Conservation (phyloP, 257 asterid genomes). For the Solanum stenotomum region DNA sequence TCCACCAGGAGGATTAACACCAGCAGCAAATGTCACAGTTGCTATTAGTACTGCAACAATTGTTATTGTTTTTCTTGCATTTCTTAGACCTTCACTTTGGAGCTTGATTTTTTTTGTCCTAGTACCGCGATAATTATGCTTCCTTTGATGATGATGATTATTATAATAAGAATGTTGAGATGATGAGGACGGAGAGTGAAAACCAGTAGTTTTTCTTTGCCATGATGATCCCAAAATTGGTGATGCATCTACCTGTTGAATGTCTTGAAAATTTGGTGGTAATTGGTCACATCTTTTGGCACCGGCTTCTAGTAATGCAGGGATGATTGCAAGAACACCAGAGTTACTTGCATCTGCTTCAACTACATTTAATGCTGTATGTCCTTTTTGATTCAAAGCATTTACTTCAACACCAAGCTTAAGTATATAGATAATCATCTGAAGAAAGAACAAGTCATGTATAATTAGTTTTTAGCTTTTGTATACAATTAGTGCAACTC, state of each 20-base stretch:
- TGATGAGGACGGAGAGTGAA: too few species aligned
- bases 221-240: background rate
- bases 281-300: slow-evolving; percentile 38
- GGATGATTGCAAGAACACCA: slow-evolving; percentile 28
- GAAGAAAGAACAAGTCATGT: background rate
- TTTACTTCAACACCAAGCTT: slow-evolving; percentile 37
- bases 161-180: too few species aligned
- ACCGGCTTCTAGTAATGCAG: slow-evolving; percentile 36
- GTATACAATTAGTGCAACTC: background rate
- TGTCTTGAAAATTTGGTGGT: slow-evolving; percentile 10
- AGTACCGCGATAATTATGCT: too few species aligned
- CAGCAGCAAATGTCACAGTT: background rate
- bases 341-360: slow-evolving; percentile 42
- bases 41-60: too few species aligned
- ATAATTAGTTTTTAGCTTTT: background rate
- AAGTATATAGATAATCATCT: slow-evolving; percentile 38
- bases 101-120: too few species aligned
- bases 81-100: too few species aligned
- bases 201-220: too few species aligned
- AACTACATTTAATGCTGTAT: slow-evolving; percentile 39
- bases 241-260: slow-evolving; percentile 1
- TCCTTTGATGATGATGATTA: too few species aligned
- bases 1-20: background rate
- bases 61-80: too few species aligned
- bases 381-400: slow-evolving; percentile 27